These are phyloP conservation scores for Canna indica DNA, from an alignment of 176 grass and related monocot genomes.

Conservation along the genomic window DNA sequence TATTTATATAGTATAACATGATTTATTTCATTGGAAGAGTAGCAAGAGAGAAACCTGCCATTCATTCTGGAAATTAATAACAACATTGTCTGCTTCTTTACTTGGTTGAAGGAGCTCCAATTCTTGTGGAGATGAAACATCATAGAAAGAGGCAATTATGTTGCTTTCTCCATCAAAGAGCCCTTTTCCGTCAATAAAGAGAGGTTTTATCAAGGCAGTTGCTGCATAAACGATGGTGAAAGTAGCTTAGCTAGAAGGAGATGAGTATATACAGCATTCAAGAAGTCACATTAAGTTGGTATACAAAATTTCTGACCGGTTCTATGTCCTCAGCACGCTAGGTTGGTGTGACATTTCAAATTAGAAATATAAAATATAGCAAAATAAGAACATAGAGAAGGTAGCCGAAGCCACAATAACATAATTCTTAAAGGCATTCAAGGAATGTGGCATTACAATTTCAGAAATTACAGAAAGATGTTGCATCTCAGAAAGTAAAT, in stretches of 20 bases:
- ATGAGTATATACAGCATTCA: background rate
- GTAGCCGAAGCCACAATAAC: too few relatives aligned
- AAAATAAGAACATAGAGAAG: too few relatives aligned
- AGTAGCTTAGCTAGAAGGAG: background rate
- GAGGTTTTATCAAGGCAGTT: slow-evolving; percentile 60
- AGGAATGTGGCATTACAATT: too few relatives aligned
- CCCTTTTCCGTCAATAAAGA: slow-evolving; percentile 50
- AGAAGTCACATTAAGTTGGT: too few relatives aligned
- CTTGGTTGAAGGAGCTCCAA: slow-evolving; percentile 48
- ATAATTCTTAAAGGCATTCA: too few relatives aligned
- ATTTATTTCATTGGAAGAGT: background rate
- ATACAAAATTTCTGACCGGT: too few relatives aligned
- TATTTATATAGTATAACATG: too few relatives aligned
- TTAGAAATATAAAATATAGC: too few relatives aligned
- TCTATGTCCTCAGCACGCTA: too few relatives aligned
- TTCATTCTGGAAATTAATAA: slow-evolving; percentile 60
- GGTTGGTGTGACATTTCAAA: too few relatives aligned
- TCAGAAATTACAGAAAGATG: too few relatives aligned
- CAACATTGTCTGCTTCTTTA: slow-evolving; percentile 37
- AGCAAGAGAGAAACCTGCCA: slow-evolving; percentile 50
- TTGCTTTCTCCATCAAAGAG: slow-evolving; percentile 38
- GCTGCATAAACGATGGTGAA: slow-evolving; percentile 30
- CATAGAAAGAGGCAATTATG: slow-evolving; percentile 47
- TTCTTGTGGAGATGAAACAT: slow-evolving; percentile 61
- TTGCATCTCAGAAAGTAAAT: too few relatives aligned